A percentile compares a stretch with the other conserved stretches of the same genome.
phyloP scores from a whole-genome alignment of 768 basidiomycete species.

The Tubosaeta sp. region DNA sequence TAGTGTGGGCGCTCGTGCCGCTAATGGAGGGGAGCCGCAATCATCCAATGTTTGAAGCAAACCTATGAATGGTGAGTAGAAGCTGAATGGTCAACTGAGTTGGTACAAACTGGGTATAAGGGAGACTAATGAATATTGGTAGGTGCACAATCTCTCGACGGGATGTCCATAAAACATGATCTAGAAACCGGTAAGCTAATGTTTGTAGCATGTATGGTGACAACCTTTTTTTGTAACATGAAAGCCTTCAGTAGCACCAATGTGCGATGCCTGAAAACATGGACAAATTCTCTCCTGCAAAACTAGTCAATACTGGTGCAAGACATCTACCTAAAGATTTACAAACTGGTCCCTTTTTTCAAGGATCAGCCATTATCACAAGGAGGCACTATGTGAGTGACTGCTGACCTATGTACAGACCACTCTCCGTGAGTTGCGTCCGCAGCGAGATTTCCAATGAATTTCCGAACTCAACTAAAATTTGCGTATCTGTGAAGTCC shows the following conservation, averaged over 20 bases:
- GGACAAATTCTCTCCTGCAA: conserved; percentile 81
- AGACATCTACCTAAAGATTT: conserved; percentile 19
- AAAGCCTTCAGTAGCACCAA: conserved; percentile 92
- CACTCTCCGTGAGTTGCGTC: conserved; percentile 84
- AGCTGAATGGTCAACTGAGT: neutral
- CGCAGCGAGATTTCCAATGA: conserved; percentile 74
- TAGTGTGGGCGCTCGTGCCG: conserved; percentile 54
- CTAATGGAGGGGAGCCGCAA: conserved; percentile 82
- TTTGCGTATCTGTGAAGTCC: conserved; percentile 83
- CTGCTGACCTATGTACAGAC: conserved; percentile 86
- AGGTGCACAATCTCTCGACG: conserved; percentile 93
- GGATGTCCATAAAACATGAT: conserved; percentile 97
- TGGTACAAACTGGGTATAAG: conserved; percentile 69
- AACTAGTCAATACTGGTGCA: neutral
- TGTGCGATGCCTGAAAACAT: conserved; percentile 89
- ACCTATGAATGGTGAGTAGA: conserved; percentile 39
- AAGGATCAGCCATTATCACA: conserved; percentile 7
- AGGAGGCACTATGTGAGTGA: neutral
- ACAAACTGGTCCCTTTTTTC: conserved; percentile 66
- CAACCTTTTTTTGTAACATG: conserved; percentile 87
- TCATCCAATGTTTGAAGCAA: conserved; percentile 88
- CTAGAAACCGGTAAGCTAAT: conserved; percentile 36
- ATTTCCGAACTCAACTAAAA: conserved; percentile 82
- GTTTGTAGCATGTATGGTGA: conserved; percentile 11
- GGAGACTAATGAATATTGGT: conserved; percentile 95